Evolutionary conservation across 106 monocot species (phyloP), one percentile per base, ranked within the genome.

Genomic region (Dioscorea dumetorum): DNA sequence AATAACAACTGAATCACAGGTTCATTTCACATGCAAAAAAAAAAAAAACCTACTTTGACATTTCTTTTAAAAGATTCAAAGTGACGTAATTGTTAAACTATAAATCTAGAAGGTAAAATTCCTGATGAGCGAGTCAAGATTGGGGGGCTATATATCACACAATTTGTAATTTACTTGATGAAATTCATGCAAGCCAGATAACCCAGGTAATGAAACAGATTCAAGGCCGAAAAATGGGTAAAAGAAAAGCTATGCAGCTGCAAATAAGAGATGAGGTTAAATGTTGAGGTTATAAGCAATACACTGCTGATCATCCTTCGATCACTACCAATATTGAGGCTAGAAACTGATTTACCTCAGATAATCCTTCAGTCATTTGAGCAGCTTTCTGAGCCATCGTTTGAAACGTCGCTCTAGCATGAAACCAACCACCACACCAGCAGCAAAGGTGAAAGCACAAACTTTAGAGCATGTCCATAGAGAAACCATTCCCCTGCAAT

Each of bases 321-420:
- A n/a, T n/a, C n/a, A n/a, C n/a, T n/a, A 14, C 59, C 22, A 4
- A 4, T 12, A 59, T 59, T 2, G 59, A 59, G 5, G 22, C 4
- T 6, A 20, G 59, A 59, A 23, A 59, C 22, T 21, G 22, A 4
- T 59, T 19, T 21, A 20, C 22, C 48, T 17, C 19, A 70, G 69
- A 92, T 90, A 89, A 52, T 92, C 97, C 61, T 76, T 92, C 60
- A 92, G 49, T 62, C 74, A 75, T 80, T 83, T 92, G 8, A 97
- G 92, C 24, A 87, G 28, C 54, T 73, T 89, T 31, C 73, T 35
- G 15, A 84, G 84, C 97, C 92, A 97, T 8, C 70, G 71, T 22
- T 82, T 80, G 24, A 97, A 60, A 13, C 92, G 84, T 20, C 80
- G 75, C 60, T 84, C 85, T 13, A 97, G 80, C 4, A 89, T 83